Conservation (phyloP, 2,329 filamentous ascomycete species). For the Aspergillus amoenus region DNA sequence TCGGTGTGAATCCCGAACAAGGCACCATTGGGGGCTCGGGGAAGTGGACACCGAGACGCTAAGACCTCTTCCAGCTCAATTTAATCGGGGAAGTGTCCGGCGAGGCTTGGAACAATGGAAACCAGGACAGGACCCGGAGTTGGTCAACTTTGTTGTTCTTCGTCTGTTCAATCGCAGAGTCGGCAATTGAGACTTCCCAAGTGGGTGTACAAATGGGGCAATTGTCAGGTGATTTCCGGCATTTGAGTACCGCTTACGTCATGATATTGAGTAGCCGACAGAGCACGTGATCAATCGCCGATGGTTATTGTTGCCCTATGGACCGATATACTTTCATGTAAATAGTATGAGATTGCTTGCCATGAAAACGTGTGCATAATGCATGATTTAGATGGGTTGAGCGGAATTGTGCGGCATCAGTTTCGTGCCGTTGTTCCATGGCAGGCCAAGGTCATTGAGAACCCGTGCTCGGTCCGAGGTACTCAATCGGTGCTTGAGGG, state of each 20-base stretch:
- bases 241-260: background rate
- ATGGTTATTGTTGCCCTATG: background rate
- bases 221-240: background rate
- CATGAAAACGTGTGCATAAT: background rate
- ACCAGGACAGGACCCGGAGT: background rate
- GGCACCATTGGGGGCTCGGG: background rate
- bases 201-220: background rate
- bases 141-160: background rate
- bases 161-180: background rate
- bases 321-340: background rate
- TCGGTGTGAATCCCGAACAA: background rate
- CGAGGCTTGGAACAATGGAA: background rate
- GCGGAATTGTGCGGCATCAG: background rate
- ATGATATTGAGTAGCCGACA: background rate
- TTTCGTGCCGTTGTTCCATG: background rate
- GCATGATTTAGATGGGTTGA: background rate
- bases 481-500: background rate
- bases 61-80: background rate
- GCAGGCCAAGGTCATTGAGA: background rate
- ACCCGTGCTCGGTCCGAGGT: slow-evolving; percentile 6
- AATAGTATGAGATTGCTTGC: background rate
- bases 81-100: slow-evolving; percentile 1
- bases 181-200: slow-evolving; percentile 7
- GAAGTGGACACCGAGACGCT: background rate
- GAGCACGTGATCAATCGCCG: slow-evolving; percentile 6